Base-by-base conservation (phyloP, 73 alveolate genomes). In the Paramecium tetraurelia region DNA sequence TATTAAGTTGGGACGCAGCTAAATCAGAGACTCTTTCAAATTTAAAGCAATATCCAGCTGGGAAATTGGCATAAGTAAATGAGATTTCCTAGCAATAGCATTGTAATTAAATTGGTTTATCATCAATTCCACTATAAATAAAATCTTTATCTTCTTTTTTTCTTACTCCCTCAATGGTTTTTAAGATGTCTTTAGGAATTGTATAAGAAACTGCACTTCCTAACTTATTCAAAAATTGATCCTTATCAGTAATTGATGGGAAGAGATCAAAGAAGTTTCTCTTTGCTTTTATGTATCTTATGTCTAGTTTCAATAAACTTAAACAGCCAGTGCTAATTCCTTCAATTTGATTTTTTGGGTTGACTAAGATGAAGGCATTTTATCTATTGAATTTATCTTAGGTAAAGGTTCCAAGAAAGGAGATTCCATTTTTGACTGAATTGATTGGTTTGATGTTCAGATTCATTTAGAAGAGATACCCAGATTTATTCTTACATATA, bases 381-480 rank as follows among this genome's bases (percentile, higher is more conserved):
- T 20, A 44, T 20, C 33, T 20, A 41, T 44, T 31, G 29, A 24
- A 44, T 48, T 80, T 80, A 31, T 80, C 90, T n/a, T 44, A 46
- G 0, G 43, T 20, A 48, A 80, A 44, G 1, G 90, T 44, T 41
- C 76, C 70, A 11, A 80, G 33, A 46, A 80, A 80, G 1, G 90
- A 41, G 20, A 80, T 80, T 24, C 90, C 90, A 80, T 48, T 80
- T 80, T 80, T 80, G 21, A 80, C 75, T 6, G 90, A 80, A 24
- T 80, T 80, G 5, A 80, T 80, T 18, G 90, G 90, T 48, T 80
- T 80, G 7, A 80, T 80, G 18, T 80, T 41, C 1, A 80, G 21
- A 22, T 33, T 41, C 57, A 80, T 41, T 80, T 41, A 20, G 48
- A 80, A 80, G 44, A 80, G 12, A 80, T 44, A 80, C 6, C 50